Conservation (phyloP, 176 grass and related monocot genomes). For the Phragmites australis region DNA sequence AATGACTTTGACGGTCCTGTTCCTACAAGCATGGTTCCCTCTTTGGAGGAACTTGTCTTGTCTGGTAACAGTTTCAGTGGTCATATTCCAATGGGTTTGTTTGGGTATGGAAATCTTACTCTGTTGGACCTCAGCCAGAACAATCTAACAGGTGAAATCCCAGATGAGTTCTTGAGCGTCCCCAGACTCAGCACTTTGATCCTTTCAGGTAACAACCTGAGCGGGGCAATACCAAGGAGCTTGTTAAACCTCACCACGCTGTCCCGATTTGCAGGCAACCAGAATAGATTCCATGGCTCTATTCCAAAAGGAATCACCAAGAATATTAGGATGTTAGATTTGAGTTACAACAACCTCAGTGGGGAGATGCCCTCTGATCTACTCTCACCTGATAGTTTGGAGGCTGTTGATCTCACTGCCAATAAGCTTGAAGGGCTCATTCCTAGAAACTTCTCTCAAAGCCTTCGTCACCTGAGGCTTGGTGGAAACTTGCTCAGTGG, state of each 20-base stretch:
- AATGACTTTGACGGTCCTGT: conserved; percentile 40
- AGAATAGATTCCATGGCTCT: conserved; percentile 39
- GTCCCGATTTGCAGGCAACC: conserved; percentile 47
- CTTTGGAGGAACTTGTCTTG: conserved; percentile 46
- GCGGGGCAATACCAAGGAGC: conserved; percentile 24
- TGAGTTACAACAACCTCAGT: conserved; percentile 58
- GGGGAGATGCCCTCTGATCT: conserved; percentile 44
- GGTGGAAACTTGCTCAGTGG: conserved; percentile 42
- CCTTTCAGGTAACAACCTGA: conserved; percentile 52
- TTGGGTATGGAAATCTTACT: conserved; percentile 43
- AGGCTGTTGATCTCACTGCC: conserved; percentile 51
- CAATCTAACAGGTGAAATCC: conserved; percentile 27
- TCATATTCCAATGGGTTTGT: conserved; percentile 18
- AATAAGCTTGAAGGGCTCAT: conserved; percentile 43
- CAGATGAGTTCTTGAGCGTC: conserved; percentile 36
- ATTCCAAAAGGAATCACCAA: conserved; percentile 47
- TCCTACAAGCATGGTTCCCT: neutral
- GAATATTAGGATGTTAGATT: conserved; percentile 45
- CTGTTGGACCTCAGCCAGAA: conserved; percentile 53
- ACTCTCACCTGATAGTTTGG: conserved; percentile 41
- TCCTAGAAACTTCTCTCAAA: neutral
- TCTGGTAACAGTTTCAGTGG: conserved; percentile 43
- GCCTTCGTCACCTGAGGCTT: conserved; percentile 43
- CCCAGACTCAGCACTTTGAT: conserved; percentile 44
- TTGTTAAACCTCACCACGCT: conserved; percentile 31